A percentile compares a stretch with the other conserved stretches of the same genome.
These are phyloP conservation scores for Fragaria vesca DNA, from an alignment of 306 rosid species.

Conservation along the genomic window DNA sequence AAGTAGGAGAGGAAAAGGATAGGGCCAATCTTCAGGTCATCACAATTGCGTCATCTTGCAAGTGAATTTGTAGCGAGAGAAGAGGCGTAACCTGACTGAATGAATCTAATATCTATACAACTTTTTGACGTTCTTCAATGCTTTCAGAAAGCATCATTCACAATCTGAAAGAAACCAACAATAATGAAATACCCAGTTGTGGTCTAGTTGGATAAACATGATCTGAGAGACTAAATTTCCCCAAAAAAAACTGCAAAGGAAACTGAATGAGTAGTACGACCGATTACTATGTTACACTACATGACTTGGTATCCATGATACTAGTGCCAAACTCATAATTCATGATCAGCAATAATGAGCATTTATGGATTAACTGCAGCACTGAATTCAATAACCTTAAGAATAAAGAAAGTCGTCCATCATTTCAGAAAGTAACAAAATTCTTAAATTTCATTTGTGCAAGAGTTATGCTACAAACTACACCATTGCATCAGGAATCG, in stretches of 20 bases:
- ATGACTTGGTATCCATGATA: not conserved
- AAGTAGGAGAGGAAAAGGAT: conserved; percentile 31
- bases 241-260: not conserved
- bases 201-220: conserved; percentile 16
- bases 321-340: not conserved
- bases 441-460: conserved; percentile 5
- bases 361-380: not conserved
- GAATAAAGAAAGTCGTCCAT: too few relatives aligned
- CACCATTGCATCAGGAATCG: conserved; percentile 22
- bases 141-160: not conserved
- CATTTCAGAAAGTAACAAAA: not conserved
- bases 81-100: conserved; percentile 18
- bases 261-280: not conserved
- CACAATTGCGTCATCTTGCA: conserved; percentile 26
- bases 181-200: conserved; percentile 17
- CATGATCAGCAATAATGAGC: not conserved
- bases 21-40: conserved; percentile 28
- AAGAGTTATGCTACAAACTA: conserved; percentile 11
- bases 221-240: not conserved
- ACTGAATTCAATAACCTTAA: not conserved
- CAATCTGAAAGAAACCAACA: conserved; percentile 19
- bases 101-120: not conserved
- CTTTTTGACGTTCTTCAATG: not conserved
- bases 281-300: too few relatives aligned
- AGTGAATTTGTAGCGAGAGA: conserved; percentile 19